Percentiles rank a stretch among this genome's conserved stretches.
Evolutionary conservation across 2,329 filamentous ascomycete species (phyloP).

Genomic region (Sporothrix luriei): DNA sequence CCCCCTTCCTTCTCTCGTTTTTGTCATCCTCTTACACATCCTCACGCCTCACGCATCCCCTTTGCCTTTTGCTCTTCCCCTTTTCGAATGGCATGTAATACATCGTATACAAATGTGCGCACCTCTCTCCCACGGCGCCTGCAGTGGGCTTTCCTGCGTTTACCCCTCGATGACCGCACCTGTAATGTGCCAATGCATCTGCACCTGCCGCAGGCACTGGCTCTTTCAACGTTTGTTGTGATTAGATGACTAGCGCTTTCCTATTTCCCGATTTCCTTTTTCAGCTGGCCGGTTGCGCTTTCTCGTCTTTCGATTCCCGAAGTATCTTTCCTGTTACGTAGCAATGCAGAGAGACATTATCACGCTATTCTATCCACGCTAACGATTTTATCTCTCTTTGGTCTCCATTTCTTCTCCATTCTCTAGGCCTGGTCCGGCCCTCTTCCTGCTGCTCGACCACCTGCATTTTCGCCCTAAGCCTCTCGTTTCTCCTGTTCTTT

Average conservation of each 20-base stretch:
- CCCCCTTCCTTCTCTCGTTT: constrained; percentile 16
- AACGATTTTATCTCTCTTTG: constrained; percentile 30
- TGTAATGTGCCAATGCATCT: constrained; percentile 4
- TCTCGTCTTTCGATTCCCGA: not conserved
- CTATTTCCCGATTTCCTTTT: constrained; percentile 2
- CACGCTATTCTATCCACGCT: constrained; percentile 25
- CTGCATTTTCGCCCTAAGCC: constrained; percentile 13
- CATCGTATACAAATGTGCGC: not conserved
- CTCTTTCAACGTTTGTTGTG: not conserved
- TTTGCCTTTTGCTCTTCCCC: constrained; percentile 19
- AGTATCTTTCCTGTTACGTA: constrained; percentile 21
- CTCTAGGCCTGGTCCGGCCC: constrained; percentile 30
- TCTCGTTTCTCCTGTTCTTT: not conserved
- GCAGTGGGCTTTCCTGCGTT: not conserved
- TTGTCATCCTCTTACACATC: not conserved
- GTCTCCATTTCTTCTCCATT: constrained; percentile 30
- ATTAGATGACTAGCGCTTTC: not conserved
- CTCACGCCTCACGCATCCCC: constrained; percentile 7
- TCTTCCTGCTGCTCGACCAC: constrained; percentile 1
- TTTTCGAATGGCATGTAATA: constrained; percentile 3
- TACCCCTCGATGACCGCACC: constrained; percentile 5
- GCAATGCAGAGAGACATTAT: constrained; percentile 25
- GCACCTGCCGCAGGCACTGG: not conserved
- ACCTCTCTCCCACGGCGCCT: not conserved
- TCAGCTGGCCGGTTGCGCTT: constrained; percentile 3